Base-by-base conservation (phyloP, 352 stramenopile species). In the Pythium scleroteichum region DNA sequence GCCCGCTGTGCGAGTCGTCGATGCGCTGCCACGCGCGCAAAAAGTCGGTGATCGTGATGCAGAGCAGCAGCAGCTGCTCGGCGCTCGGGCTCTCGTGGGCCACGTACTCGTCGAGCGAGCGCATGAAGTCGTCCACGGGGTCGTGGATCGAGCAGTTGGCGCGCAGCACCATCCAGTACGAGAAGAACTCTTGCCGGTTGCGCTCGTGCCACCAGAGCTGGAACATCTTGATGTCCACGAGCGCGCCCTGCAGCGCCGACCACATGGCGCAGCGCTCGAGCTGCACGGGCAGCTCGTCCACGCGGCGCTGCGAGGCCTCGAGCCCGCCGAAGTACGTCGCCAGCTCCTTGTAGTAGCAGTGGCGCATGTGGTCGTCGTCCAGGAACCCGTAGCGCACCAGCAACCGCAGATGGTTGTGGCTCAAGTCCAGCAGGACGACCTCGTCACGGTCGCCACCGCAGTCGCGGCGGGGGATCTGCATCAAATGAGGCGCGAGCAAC, bases 151-250 rank as follows among this genome's bases (percentile, higher is more conserved):
- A 79, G 51, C 71, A 82, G 54, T 88, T 88, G 14, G 66, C 58
- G 14, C 81, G 77, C 38, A 92, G 49, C 23, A 87, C 79, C 54
- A 79, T 81, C 85, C 85, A 94, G 58, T 92, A 90, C 17, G 76
- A 79, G 51, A 92, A 87, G 62, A 89, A 87, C 41, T 90, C 82
- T 52, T 92, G 78, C 6, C 83, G 79, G 58, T 94, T 94, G 50
- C 82, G 79, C 55, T 83, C 78, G 56, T 65, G 73, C 85, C 85
- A 92, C 85, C 85, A 94, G 26, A 92, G 67, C 55, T 89, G 85
- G 53, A 92, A 94, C 83, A 93, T 92, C 55, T 86, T 85, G 57
- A 94, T 91, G 52, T 93, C 85, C n/a, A 92, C 82, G 7, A 94
- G 77, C 20, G 75, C 62, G 19, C 51, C 77, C 53, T 92, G 82